Conservation (phyloP, 352 stramenopile species). For the Phytophthora colocasiae region DNA sequence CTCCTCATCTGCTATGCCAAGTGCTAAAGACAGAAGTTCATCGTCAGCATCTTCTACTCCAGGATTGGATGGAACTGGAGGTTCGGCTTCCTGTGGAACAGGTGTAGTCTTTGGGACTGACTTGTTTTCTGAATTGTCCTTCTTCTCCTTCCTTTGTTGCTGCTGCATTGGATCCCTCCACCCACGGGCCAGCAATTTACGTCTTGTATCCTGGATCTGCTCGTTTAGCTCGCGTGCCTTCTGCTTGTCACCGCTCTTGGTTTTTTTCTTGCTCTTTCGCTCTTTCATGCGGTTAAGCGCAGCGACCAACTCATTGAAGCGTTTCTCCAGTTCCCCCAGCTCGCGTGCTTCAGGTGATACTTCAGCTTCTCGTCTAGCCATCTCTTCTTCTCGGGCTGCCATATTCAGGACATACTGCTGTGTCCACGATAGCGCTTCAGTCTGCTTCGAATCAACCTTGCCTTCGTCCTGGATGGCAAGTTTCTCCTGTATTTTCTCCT, state of each 20-base stretch:
- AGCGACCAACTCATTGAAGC: slow-evolving; percentile 49
- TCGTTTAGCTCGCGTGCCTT: slow-evolving; percentile 48
- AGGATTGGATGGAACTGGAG: neutral
- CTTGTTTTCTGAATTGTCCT: slow-evolving; percentile 35
- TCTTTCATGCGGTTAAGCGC: slow-evolving; percentile 50
- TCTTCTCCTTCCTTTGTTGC: slow-evolving; percentile 58
- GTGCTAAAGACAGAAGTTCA: slow-evolving; percentile 33
- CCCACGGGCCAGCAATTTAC: slow-evolving; percentile 54
- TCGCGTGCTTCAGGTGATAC: slow-evolving; percentile 47
- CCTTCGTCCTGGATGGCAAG: slow-evolving; percentile 16
- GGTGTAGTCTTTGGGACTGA: slow-evolving; percentile 2
- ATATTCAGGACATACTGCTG: slow-evolving; percentile 77
- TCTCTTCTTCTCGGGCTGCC: slow-evolving; percentile 52
- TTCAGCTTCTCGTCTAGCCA: slow-evolving; percentile 41
- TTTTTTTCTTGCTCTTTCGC: slow-evolving; percentile 71
- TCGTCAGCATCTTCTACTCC: slow-evolving; percentile 31
- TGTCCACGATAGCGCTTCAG: slow-evolving; percentile 70
- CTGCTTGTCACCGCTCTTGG: slow-evolving; percentile 48
- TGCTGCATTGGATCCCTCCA: slow-evolving; percentile 49
- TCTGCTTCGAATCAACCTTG: slow-evolving; percentile 16
- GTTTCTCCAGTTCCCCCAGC: slow-evolving; percentile 55
- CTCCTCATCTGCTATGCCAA: slow-evolving; percentile 20
- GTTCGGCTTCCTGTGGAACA: neutral
- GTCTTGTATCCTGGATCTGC: slow-evolving; percentile 48
- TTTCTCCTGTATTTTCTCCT: slow-evolving; percentile 3